Evolutionary conservation across 2,329 filamentous ascomycete genomes (phyloP).

Genomic region (Magnaporthiopsis rhizophila): DNA sequence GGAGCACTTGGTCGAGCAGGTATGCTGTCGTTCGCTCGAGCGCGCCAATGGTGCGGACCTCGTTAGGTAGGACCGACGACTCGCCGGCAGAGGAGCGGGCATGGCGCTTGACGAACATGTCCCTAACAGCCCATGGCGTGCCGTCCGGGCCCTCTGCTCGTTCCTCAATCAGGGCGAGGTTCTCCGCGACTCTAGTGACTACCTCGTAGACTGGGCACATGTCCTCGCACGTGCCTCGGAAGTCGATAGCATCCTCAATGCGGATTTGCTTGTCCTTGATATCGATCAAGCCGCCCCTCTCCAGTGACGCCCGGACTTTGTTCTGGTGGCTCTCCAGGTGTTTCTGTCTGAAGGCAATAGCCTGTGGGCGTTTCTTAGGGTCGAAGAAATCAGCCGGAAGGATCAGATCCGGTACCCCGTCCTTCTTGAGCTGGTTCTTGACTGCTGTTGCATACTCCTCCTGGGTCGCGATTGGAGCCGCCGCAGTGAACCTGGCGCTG

Average conservation of each 20-base stretch:
- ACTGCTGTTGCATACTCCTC: conserved; percentile 40
- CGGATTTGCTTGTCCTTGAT: conserved; percentile 56
- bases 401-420: conserved; percentile 43
- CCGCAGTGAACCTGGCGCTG: background rate
- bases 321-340: conserved; percentile 47
- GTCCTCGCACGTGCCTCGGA: conserved; percentile 60
- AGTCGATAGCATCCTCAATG: conserved; percentile 56
- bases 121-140: conserved; percentile 37
- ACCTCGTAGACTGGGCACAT: conserved; percentile 64
- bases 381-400: conserved; percentile 50
- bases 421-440: conserved; percentile 42
- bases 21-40: conserved; percentile 56
- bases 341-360: conserved; percentile 46
- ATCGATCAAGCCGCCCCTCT: conserved; percentile 53
- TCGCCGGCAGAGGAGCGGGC: conserved; percentile 61
- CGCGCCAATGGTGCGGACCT: conserved; percentile 53
- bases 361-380: conserved; percentile 38
- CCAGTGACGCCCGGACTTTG: conserved; percentile 48
- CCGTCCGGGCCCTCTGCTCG: conserved; percentile 35
- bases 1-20: conserved; percentile 51
- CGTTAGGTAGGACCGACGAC: conserved; percentile 59
- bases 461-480: background rate
- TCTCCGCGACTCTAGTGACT: conserved; percentile 53
- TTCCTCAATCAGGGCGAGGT: conserved; percentile 49
- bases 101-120: conserved; percentile 58